Base-by-base conservation (phyloP, 1,284 basidiomycete genomes). In the Pseudozyma sp. region DNA sequence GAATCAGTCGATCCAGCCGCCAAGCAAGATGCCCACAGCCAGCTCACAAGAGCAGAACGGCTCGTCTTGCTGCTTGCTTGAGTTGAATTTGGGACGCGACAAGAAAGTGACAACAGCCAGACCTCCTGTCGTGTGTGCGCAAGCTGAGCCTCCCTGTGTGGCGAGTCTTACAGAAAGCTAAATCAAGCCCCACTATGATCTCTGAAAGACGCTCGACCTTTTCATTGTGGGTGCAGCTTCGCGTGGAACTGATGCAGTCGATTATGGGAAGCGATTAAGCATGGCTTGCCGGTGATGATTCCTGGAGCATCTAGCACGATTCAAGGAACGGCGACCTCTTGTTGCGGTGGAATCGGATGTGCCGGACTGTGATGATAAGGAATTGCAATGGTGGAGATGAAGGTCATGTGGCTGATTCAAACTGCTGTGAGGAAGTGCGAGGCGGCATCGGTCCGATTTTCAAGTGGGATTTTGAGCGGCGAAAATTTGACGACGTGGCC, bases 121-220 rank as follows among this genome's bases (percentile, higher is more conserved):
- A n/a, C 25, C 25, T 31, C 25, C 25, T 3, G 6, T 31, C 6
- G n/a, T n/a, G n/a, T n/a, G n/a, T 6, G 25, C 25, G 25, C 25
- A 31, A 31, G 3, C 25, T 31, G 25, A 31, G 25, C 25, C 3
- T 6, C 25, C 25, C 25, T 31, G 25, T 31, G 3, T 31, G 25
- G 25, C 25, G 6, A 31, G 25, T 31, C 25, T 13, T 40, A 40
- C 39, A 40, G 16, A 40, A 21, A n/a, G 5, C 50, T 10, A 21
- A 50, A 31, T 48, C 31, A 59, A 39, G n/a, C 13, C 58, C 50
- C 50, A 59, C 43, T 7, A 36, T 45, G 16, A 47, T 34, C 39
- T 25, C 19, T 31, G 31, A 34, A 34, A 38, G 40, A 50, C 35
- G 31, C 42, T 59, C 42, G 50, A 39, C 21, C 56, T 25, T 49